Evolutionary conservation across 1,284 basidiomycete genomes (phyloP), one percentile per base, ranked within the genome.

Genomic region (Cystobasidium slooffiae): DNA sequence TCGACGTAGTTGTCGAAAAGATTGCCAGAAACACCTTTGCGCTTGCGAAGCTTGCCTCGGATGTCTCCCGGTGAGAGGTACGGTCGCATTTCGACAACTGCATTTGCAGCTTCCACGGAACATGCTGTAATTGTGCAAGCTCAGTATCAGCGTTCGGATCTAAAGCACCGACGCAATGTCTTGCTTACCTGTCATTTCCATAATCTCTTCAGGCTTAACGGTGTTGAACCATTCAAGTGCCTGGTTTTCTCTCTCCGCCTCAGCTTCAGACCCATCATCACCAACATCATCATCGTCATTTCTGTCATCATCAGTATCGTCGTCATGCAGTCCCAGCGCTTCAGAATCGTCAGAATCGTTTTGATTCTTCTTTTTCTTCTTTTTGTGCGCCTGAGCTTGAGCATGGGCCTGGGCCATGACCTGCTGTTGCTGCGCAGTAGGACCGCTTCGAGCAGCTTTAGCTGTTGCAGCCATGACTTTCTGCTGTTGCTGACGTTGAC

Each of bases 1-100:
- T 90, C 88, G 68, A 88, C 88, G 81, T 92, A 95, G 77, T 96
- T 92, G 79, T 95, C 91, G 81, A 98, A 94, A 81, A 99, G 86
- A 74, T 91, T 89, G 74, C 91, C 87, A 74, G 93, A 94, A 77
- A 99, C 90, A 20, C 95, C 95, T 80, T 94, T 94, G 83, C 93
- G 93, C 82, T 94, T 92, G 66, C 88, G 88, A 12, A 97, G 87
- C 81, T 92, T 94, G 72, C 82, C 82, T 61, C 88, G 89, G 63
- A 97, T 85, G 76, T 96, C 92, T 47, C 91, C 89, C n/a, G 89
- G 86, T 22, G 88, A 87, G 6, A 82, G 81, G 82, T 93, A 99
- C 0, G 95, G 95, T 58, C 96, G 88, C 51, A 94, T 84, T 20
- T 86, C 85, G 74, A 93, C 87, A 77, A 98, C 93, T 72, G 87